Evolutionary conservation across 176 grass and related monocot species (phyloP), one percentile per base, ranked within the genome.

Genomic region (Zizania latifolia): DNA sequence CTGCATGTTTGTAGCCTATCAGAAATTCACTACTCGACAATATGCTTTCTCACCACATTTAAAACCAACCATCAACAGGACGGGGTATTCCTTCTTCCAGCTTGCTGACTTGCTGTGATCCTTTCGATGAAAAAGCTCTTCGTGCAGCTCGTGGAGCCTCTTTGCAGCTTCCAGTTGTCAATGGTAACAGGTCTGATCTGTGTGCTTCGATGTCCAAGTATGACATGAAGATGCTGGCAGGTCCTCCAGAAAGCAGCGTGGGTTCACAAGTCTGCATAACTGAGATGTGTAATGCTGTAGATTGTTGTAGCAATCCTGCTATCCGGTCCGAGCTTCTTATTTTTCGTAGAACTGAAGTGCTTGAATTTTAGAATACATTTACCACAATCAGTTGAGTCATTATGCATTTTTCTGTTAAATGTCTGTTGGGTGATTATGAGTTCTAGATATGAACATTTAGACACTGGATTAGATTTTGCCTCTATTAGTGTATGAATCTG

Each of bases 91-190:
- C 88, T 98, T 79, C 90, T 98, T 78, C 88, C 86, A 30, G 75
- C 65, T 83, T 98, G 94, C 46, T 98, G 91, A 71, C 65, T 83
- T 98, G 94, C 46, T 98, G 91, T 78, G 91, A 98, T 62, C 94
- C 94, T 68, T 98, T 98, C 73, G 92, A 98, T 81, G 91, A 98
- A 70, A 98, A 98, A 74, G 94, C 86, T 68, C 75, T 98, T 24
- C 81, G 88, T 89, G 88, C 94, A 74, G 88, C 94, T 57, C 88
- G 94, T 58, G 91, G 94, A 74, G 84, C 91, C 58, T 89, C 91
- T 21, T 89, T 98, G 77, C 91, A 94, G 77, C 75, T 94, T 57
- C 94, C 94, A 71, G 62, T 98, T 45, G 66, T 93, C 51, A 92
- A 78, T 19, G 86, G 90, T 65, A 81, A 71, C n/a, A 94, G 90